phyloP scores from a whole-genome alignment of 495 filamentous ascomycete species.

The Daldinia concentrica region DNA sequence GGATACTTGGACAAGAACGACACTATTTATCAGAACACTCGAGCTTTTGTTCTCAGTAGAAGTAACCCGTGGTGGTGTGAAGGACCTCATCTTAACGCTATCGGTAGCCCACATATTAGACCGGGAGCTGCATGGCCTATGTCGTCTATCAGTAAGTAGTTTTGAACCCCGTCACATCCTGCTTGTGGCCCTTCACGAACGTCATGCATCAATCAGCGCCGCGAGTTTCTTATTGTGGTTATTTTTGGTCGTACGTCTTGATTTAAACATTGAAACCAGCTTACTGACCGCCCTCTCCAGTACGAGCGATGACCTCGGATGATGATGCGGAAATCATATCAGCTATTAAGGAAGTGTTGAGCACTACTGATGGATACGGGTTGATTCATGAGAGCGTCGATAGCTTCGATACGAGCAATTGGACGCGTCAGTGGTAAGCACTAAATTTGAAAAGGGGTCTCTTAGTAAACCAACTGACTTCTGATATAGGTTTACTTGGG shows the following conservation, averaged over 20 bases:
- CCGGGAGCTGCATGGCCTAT: constrained; percentile 69
- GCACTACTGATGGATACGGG: constrained; percentile 64
- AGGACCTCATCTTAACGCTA: constrained; percentile 61
- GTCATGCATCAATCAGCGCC: not conserved
- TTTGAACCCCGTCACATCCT: not conserved
- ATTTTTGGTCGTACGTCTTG: too few relatives aligned
- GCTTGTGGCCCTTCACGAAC: constrained; percentile 41
- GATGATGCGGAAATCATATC: constrained; percentile 60
- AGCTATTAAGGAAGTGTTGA: constrained; percentile 58
- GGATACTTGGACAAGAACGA: constrained; percentile 58
- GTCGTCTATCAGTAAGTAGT: constrained; percentile 57
- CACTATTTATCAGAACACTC: constrained; percentile 60
- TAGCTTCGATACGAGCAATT: constrained; percentile 57
- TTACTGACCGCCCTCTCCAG: constrained; percentile 14
- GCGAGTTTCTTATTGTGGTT: not conserved
- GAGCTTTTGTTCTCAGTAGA: constrained; percentile 57
- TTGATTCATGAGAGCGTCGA: constrained; percentile 71
- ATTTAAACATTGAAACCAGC: not conserved
- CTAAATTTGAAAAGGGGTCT: not conserved
- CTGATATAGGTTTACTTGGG: constrained; percentile 68
- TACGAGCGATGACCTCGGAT: constrained; percentile 52
- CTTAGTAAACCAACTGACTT: constrained; percentile 30
- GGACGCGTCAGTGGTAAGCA: constrained; percentile 67
- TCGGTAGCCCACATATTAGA: constrained; percentile 66
- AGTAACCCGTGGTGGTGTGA: constrained; percentile 67